A percentile compares a stretch with the other conserved stretches of the same genome.
Evolutionary conservation across 2,329 filamentous ascomycete genomes (phyloP).

Genomic region (Aureobasidium sp.): DNA sequence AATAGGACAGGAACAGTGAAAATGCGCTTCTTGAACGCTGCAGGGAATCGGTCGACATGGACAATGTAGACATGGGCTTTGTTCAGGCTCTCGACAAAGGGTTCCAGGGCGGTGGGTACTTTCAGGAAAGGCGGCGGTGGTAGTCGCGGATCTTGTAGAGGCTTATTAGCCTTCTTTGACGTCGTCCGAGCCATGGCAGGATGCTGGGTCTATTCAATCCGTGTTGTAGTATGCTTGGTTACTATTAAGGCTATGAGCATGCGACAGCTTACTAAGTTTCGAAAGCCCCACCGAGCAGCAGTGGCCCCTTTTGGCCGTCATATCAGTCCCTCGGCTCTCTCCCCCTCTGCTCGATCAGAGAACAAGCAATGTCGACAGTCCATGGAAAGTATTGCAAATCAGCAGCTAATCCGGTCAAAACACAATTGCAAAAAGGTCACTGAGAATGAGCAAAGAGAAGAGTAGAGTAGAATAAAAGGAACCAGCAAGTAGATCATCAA

Average conservation of each 20-base stretch:
- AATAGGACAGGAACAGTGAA: constrained; percentile 71
- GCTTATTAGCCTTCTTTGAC: not conserved
- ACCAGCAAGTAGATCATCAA: not conserved
- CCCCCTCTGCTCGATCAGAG: not conserved
- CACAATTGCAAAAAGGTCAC: not conserved
- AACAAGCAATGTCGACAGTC: not conserved
- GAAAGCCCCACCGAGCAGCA: not conserved
- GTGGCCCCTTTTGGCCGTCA: not conserved
- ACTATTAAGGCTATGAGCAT: not conserved
- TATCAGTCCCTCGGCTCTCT: not conserved
- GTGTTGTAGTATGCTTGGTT: not conserved
- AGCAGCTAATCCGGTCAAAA: not conserved
- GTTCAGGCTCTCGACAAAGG: constrained; percentile 59
- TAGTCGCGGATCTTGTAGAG: constrained; percentile 12
- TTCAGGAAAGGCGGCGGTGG: constrained; percentile 53
- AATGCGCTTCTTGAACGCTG: constrained; percentile 68
- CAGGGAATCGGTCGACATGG: constrained; percentile 67
- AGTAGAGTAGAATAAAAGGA: not conserved
- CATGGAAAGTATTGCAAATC: not conserved
- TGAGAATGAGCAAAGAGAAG: not conserved
- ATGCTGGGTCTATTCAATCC: not conserved
- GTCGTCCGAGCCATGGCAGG: constrained; percentile 9
- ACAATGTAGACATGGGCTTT: constrained; percentile 69
- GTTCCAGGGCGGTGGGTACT: constrained; percentile 52
- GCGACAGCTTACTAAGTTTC: not conserved